Evolutionary conservation across 257 asterid genomes (phyloP).

Genomic region (Cynanchum wilfordii): DNA sequence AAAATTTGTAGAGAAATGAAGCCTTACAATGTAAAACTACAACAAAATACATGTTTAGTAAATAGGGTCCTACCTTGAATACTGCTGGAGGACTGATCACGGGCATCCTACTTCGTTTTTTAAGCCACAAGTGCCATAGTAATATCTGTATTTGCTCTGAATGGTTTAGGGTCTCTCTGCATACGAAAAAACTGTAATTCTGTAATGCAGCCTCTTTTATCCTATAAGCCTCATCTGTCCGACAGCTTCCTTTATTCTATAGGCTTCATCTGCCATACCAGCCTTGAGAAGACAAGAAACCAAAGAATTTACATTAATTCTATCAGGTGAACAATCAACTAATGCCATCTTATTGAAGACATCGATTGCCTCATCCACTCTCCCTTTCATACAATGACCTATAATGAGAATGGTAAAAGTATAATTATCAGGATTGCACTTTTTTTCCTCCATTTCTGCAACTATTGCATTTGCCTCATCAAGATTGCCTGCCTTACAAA

Average conservation of each 20-base stretch:
- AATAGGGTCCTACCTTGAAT: too few relatives aligned
- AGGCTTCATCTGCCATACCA: constrained; percentile 75
- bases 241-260: constrained; percentile 48
- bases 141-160: constrained; percentile 37
- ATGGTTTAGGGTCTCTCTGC: constrained; percentile 29
- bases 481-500: constrained; percentile 79
- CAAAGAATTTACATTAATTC: constrained; percentile 45
- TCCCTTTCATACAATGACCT: constrained; percentile 98
- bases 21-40: too few relatives aligned
- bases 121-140: constrained; percentile 37
- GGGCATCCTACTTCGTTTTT: background rate
- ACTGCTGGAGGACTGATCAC: background rate
- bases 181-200: constrained; percentile 24
- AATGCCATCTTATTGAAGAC: constrained; percentile 64
- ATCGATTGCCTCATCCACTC: constrained; percentile 65
- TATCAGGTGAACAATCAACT: constrained; percentile 70
- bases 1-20: too few relatives aligned
- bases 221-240: constrained; percentile 53
- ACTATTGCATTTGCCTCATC: constrained; percentile 71
- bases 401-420: constrained; percentile 85
- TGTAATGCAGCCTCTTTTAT: constrained; percentile 37
- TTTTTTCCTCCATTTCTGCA: constrained; percentile 74
- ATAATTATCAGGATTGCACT: constrained; percentile 71
- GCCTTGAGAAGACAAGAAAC: constrained; percentile 74
- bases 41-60: too few relatives aligned